A percentile compares a stretch with the other conserved stretches of the same genome.
phyloP scores from a whole-genome alignment of 2,329 filamentous ascomycete species.

The Cytospora piceicola region DNA sequence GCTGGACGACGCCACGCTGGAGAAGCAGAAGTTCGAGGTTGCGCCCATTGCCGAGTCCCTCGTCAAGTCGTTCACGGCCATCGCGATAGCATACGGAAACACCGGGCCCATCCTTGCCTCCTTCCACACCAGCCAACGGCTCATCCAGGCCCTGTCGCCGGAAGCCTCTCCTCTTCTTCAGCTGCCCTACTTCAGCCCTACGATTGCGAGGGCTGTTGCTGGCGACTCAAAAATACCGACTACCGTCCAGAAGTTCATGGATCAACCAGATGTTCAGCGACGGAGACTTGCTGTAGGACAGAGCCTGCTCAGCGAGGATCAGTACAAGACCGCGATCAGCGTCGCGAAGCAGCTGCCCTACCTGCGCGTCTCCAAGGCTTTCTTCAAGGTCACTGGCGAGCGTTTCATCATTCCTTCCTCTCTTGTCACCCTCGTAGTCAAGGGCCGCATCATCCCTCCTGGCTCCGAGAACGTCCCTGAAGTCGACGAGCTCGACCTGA shows the following conservation, averaged over 20 bases:
- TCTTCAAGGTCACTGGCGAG: slow-evolving; percentile 98
- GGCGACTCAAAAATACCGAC: slow-evolving; percentile 75
- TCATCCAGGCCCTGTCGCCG: slow-evolving; percentile 88
- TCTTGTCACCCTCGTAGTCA: slow-evolving; percentile 91
- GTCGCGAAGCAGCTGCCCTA: slow-evolving; percentile 85
- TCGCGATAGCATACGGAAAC: slow-evolving; percentile 85
- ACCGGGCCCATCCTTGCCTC: slow-evolving; percentile 80
- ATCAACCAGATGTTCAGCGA: slow-evolving; percentile 74
- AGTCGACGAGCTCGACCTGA: slow-evolving; percentile 77
- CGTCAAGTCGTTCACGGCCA: slow-evolving; percentile 84
- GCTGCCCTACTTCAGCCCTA: slow-evolving; percentile 81
- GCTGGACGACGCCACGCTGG: slow-evolving; percentile 75
- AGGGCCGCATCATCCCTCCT: slow-evolving; percentile 90
- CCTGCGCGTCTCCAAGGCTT: slow-evolving; percentile 85
- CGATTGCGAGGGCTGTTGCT: slow-evolving; percentile 68
- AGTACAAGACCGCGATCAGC: slow-evolving; percentile 75
- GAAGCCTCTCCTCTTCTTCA: slow-evolving; percentile 86
- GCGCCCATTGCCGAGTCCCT: slow-evolving; percentile 84
- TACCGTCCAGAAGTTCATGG: slow-evolving; percentile 87
- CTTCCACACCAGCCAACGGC: slow-evolving; percentile 79
- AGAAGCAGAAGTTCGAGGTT: slow-evolving; percentile 86
- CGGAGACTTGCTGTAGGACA: slow-evolving; percentile 71
- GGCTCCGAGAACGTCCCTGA: slow-evolving; percentile 75
- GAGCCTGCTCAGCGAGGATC: slow-evolving; percentile 70
- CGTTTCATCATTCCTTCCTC: slow-evolving; percentile 89